Evolutionary conservation across 139 green algal genomes (phyloP).

Genomic region (Medakamo hakoo): DNA sequence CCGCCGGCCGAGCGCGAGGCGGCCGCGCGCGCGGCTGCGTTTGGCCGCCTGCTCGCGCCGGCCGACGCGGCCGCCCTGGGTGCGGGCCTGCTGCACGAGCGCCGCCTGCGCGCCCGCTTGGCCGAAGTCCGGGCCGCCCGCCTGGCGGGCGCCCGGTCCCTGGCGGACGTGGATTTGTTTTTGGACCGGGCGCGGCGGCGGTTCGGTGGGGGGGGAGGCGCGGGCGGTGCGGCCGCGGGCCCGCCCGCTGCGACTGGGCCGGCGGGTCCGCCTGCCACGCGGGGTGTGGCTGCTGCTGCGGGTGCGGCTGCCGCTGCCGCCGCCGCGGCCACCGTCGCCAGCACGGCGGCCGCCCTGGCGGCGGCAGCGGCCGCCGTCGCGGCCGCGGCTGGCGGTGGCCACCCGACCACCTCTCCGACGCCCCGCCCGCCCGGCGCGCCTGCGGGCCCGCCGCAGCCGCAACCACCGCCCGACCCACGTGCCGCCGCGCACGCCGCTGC

Average conservation of each 20-base stretch:
- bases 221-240: neutral
- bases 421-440: too few relatives aligned
- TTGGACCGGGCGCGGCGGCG: neutral
- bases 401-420: too few relatives aligned
- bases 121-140: neutral
- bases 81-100: neutral
- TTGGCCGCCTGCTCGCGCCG: neutral
- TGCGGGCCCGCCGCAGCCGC: too few relatives aligned
- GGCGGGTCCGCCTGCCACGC: neutral
- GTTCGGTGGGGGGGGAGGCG: too few relatives aligned
- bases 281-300: neutral
- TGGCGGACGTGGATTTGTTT: neutral
- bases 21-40: neutral
- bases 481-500: too few relatives aligned
- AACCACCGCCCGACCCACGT: too few relatives aligned
- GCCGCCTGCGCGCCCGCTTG: neutral
- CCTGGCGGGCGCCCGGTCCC: neutral
- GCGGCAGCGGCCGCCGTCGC: too few relatives aligned
- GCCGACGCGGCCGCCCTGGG: neutral
- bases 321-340: too few relatives aligned
- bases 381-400: too few relatives aligned
- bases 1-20: neutral
- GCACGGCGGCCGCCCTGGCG: neutral
- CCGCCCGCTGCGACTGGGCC: neutral
- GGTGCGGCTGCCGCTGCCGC: neutral